phyloP scores from a whole-genome alignment of 805 yeast species.

The Kodamaea neixiangensis region DNA sequence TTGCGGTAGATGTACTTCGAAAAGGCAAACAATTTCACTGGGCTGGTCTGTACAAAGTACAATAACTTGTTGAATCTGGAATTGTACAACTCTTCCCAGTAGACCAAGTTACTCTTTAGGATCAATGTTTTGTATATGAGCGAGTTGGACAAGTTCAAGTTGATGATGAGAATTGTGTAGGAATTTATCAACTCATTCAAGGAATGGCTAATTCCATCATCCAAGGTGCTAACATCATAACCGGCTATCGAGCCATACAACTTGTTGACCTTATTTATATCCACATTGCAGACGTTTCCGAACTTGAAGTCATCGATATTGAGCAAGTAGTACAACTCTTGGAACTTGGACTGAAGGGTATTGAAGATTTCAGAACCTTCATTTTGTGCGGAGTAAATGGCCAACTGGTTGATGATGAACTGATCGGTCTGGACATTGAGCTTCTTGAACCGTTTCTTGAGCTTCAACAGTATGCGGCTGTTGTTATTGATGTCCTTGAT shows the following conservation, averaged over 20 bases:
- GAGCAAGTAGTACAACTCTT: constrained; percentile 23
- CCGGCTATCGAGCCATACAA: not conserved
- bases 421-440: constrained; percentile 24
- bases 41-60: constrained; percentile 38
- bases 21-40: constrained; percentile 26
- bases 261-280: constrained; percentile 6
- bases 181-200: constrained; percentile 19
- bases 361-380: not conserved
- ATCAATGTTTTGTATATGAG: constrained; percentile 36
- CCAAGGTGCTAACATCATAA: not conserved
- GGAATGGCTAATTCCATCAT: constrained; percentile 9
- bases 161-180: constrained; percentile 24
- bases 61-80: constrained; percentile 28
- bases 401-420: constrained; percentile 23
- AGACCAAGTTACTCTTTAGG: constrained; percentile 33
- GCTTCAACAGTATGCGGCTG: constrained; percentile 31
- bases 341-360: constrained; percentile 16
- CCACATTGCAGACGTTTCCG: constrained; percentile 9
- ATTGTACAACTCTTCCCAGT: constrained; percentile 34
- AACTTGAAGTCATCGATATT: constrained; percentile 22
- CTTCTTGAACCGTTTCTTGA: constrained; percentile 22
- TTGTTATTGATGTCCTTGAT: constrained; percentile 25
- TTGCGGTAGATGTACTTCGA: constrained; percentile 12
- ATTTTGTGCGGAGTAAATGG: not conserved
- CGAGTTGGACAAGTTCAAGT: constrained; percentile 32